Conservation (phyloP, 257 asterid species). For the Solanum arcanum region DNA sequence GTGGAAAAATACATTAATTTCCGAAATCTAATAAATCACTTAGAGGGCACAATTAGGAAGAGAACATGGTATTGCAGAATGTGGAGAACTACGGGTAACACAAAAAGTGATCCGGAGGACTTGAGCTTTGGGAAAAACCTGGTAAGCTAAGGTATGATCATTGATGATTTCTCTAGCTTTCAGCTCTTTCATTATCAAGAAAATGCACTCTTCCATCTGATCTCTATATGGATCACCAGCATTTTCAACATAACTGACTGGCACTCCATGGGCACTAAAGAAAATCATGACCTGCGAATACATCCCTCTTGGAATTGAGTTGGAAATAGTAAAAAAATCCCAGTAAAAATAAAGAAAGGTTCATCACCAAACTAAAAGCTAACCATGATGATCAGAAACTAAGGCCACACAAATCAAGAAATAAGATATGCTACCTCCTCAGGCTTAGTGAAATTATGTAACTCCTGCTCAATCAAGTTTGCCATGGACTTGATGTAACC, state of each 20-base stretch:
- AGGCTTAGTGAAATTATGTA: conserved; percentile 45
- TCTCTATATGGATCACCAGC: conserved; percentile 92
- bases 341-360: neutral
- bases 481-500: conserved; percentile 93
- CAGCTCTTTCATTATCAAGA: conserved; percentile 83
- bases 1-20: neutral
- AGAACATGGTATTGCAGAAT: neutral
- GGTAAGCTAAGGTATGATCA: conserved; percentile 79
- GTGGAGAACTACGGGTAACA: neutral
- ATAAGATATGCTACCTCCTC: conserved; percentile 39
- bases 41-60: neutral
- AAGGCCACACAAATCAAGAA: neutral
- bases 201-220: conserved; percentile 96
- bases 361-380: neutral
- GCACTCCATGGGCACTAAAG: conserved; percentile 98
- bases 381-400: neutral
- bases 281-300: conserved; percentile 60
- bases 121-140: conserved; percentile 31
- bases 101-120: neutral
- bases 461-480: conserved; percentile 71
- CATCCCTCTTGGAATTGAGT: neutral
- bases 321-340: neutral
- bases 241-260: conserved; percentile 82
- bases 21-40: neutral
- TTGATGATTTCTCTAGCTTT: conserved; percentile 64